phyloP scores from a whole-genome alignment of 2,329 filamentous ascomycete species.

The Cylindrodendrum hubeiense region DNA sequence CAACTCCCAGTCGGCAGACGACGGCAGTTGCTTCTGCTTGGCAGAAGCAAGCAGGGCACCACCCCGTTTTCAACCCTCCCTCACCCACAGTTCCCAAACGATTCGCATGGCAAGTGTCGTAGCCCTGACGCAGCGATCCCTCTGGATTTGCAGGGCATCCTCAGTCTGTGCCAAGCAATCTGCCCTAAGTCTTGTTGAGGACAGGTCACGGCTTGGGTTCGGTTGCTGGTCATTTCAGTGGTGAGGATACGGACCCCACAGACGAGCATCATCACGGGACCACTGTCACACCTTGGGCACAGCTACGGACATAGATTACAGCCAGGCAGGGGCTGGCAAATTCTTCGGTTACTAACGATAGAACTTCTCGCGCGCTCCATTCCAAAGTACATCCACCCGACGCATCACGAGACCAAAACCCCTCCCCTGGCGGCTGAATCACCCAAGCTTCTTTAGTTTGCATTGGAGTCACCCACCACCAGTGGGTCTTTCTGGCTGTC shows the following conservation, averaged over 20 bases:
- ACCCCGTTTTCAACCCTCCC: neutral
- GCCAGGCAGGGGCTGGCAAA: neutral
- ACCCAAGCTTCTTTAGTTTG: conserved; percentile 5
- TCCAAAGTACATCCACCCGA: neutral
- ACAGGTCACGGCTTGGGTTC: neutral
- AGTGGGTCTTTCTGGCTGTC: conserved; percentile 10
- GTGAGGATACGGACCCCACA: conserved; percentile 36
- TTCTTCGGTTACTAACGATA: neutral
- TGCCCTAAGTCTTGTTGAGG: neutral
- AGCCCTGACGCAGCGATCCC: neutral
- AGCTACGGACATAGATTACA: conserved; percentile 7
- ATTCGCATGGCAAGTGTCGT: conserved; percentile 2
- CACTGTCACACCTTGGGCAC: conserved; percentile 10
- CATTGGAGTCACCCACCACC: conserved; percentile 10
- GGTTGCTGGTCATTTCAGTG: neutral
- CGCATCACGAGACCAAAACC: conserved; percentile 17
- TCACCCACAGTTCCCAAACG: neutral
- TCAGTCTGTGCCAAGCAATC: neutral
- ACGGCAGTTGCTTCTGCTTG: neutral
- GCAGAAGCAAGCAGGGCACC: neutral
- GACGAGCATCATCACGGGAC: conserved; percentile 40
- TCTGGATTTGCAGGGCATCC: neutral
- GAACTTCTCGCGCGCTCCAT: neutral
- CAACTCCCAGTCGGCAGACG: neutral
- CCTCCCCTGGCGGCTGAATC: conserved; percentile 4